Conservation (phyloP, 2,329 filamentous ascomycete species). For the Sclerotiophoma versabilis region DNA sequence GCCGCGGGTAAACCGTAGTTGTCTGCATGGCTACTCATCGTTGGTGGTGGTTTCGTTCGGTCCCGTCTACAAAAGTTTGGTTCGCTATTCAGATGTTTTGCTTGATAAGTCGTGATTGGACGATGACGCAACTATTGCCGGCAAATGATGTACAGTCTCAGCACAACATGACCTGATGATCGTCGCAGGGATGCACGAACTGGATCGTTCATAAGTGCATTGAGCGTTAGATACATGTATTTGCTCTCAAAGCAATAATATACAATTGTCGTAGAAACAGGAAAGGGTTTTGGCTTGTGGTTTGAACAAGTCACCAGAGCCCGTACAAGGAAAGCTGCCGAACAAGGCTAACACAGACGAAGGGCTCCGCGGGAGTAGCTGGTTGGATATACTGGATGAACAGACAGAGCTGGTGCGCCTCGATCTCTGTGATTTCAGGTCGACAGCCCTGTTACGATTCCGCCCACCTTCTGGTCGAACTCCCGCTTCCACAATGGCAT, state of each 20-base stretch:
- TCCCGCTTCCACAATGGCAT: constrained; percentile 45
- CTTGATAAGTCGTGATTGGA: not conserved
- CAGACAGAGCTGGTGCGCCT: not conserved
- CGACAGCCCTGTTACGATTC: constrained; percentile 25
- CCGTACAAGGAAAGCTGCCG: no score
- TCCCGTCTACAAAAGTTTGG: not conserved
- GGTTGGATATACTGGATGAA: not conserved
- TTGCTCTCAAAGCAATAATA: no score
- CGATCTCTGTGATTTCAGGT: not conserved
- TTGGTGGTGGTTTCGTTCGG: not conserved
- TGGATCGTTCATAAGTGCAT: not conserved
- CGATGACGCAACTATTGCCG: not conserved
- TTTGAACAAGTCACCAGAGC: no score
- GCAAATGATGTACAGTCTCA: not conserved
- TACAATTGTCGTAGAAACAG: no score
- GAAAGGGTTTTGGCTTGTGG: no score
- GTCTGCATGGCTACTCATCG: not conserved
- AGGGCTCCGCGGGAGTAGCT: not conserved
- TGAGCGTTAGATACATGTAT: no score
- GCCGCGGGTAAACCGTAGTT: not conserved
- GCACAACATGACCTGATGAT: not conserved
- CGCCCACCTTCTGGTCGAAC: constrained; percentile 33
- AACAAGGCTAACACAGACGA: not conserved
- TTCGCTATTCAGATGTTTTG: not conserved
- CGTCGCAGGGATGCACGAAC: not conserved